Percentiles rank a stretch among this genome's conserved stretches.
Conservation (phyloP, 208 protist genomes). For the Leishmania amazonensis region DNA sequence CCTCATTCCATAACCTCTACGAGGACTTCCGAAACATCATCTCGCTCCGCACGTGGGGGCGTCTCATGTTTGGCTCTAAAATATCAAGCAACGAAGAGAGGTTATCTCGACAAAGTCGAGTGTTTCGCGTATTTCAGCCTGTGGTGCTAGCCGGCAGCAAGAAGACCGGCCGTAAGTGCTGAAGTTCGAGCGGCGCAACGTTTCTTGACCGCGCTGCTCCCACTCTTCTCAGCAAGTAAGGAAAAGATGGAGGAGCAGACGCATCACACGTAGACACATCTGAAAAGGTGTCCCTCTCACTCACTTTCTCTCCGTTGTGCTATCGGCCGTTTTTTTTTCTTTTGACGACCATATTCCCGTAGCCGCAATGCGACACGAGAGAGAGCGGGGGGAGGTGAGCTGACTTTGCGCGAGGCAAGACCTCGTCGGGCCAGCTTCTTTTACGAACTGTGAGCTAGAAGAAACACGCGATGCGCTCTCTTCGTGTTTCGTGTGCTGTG, state of each 20-base stretch:
- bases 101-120: constrained; percentile 43
- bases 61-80: constrained; percentile 49
- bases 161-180: constrained; percentile 33
- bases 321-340: background rate
- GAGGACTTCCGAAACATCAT: constrained; percentile 53
- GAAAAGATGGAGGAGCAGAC: background rate
- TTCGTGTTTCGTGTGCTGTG: too few relatives aligned
- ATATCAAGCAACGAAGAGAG: constrained; percentile 53
- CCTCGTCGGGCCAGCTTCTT: background rate
- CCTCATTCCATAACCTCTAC: constrained; percentile 38
- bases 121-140: constrained; percentile 66
- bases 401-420: background rate
- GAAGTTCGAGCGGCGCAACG: constrained; percentile 17
- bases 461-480: too few relatives aligned
- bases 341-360: background rate
- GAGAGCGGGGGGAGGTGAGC: background rate
- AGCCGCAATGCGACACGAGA: too few relatives aligned
- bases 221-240: constrained; percentile 2
- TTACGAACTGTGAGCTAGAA: too few relatives aligned
- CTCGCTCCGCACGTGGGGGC: constrained; percentile 52
- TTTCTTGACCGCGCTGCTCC: constrained; percentile 8
- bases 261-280: background rate
- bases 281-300: background rate
- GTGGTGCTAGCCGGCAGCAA: constrained; percentile 44
- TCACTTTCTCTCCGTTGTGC: background rate